Base-by-base conservation (phyloP, 2,329 filamentous ascomycete genomes). In the Ophiostoma angusticollis region DNA sequence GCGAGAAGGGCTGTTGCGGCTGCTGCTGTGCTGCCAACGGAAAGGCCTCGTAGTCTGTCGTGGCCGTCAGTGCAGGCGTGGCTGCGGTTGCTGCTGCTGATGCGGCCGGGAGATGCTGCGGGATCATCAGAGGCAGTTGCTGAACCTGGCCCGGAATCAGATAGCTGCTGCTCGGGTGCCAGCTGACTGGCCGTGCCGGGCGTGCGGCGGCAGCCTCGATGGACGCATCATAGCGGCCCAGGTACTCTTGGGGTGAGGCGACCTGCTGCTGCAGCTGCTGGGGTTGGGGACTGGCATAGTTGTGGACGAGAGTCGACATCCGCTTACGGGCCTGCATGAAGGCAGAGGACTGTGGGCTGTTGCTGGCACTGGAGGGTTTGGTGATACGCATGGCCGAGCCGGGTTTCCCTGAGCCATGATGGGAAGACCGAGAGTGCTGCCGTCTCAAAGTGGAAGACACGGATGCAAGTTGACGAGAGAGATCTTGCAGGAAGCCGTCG, bases 161-260 rank as follows among this genome's bases (percentile, higher is more conserved):
- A 42, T 72, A 65, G 9, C 78, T 72, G 17, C 72, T 70, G 42
- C 42, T 22, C 3, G 80, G 78, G 54, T 86, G 82, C 82, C 82
- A 86, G 63, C 80, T 85, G 32, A 83, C 63, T 6, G 81, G 80
- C 30, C 81, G 70, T 37, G 59, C 59, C 28, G 65, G 57, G 13
- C 44, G 45, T 16, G 31, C 12, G 12, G 38, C 18, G 9, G 17
- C 31, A 11, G 25, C 35, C 16, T 32, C 35, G 27, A 30, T 19
- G 11, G 37, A 35, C 2, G 22, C 39, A n/a, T 33, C 28, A 14
- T 31, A 31, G 17, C 25, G 24, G 22, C 31, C 31, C 13, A 27
- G 31, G 16, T 37, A 36, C n/a, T 41, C 32, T 16, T 43, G 44
- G 13, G 32, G 27, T 3, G 31, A 16, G 18, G 19, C 19, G 4